Evolutionary conservation across 257 asterid species (phyloP), one percentile per base, ranked within the genome.

Genomic region (Knoxia roxburghii): DNA sequence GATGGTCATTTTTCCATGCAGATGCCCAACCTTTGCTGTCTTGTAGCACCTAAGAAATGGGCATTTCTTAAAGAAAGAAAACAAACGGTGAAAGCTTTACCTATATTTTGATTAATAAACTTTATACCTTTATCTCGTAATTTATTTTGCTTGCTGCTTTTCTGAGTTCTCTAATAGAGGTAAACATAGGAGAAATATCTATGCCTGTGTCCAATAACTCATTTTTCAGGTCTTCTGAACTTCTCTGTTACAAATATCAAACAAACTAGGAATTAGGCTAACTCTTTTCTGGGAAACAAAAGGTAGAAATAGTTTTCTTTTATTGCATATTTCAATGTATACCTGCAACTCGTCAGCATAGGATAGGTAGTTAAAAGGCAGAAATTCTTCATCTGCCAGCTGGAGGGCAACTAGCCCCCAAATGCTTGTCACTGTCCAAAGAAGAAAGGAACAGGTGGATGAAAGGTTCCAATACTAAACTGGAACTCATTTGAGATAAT

Each of bases 341-440:
- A 90, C 96, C 95, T 82, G 87, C 66, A 89, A 89, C 81, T 91
- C 98, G 29, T 30, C 50, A 21, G 84, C 95, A 48, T 91, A 91
- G 17, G 83, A 62, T 60, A 77, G 85, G 71, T 91, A 89, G 83
- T 91, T 84, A 45, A 85, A 89, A 59, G 98, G 98, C 69, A 91
- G 74, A 72, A 87, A 7, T 69, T 84, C 85, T 20, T 82, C 83
- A 23, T 91, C 98, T 30, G 96, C 92, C 61, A 89, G 94, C 82
- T 72, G 80, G 68, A 91, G 91, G 67, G 95, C 98, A 29, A 89
- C 75, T 53, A 85, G 73, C 37, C 96, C 98, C 96, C 95, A 89
- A 21, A 89, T 39, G 75, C 87, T 91, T 64, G 98, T 79, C 78
- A 80, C 95, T 91, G 85, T 67, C 71, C 75, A 75, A 63, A 72